phyloP scores from a whole-genome alignment of 371 early-diverging fungal genomes.

The Mucor mucedo region DNA sequence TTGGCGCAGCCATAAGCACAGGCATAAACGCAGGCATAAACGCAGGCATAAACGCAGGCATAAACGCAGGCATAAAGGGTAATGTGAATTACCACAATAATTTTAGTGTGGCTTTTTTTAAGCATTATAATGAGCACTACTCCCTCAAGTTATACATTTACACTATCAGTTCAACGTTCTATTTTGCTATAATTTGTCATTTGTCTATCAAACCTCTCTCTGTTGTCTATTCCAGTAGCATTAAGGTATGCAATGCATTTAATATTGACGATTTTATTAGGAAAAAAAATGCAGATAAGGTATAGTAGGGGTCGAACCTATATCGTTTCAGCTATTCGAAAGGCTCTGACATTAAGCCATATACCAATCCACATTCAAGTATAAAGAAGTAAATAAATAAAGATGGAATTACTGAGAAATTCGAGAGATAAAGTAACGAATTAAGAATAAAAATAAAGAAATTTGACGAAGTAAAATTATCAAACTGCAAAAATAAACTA shows the following conservation, averaged over 20 bases:
- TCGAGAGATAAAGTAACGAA: too few relatives aligned
- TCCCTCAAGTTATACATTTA: conserved; percentile 26
- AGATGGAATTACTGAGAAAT: too few relatives aligned
- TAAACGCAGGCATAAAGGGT: too few relatives aligned
- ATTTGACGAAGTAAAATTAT: too few relatives aligned
- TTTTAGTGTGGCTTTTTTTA: conserved; percentile 23
- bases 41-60: too few relatives aligned
- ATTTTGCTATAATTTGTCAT: conserved; percentile 24
- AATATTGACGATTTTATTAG: conserved; percentile 22
- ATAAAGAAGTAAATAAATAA: conserved; percentile 24
- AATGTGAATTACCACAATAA: conserved; percentile 11
- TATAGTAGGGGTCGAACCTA: conserved; percentile 22
- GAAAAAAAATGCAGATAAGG: conserved; percentile 21
- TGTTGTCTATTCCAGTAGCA: conserved; percentile 26
- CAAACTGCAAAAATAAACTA: too few relatives aligned
- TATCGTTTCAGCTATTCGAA: conserved; percentile 22
- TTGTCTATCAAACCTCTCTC: conserved; percentile 25
- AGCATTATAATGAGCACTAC: conserved; percentile 23
- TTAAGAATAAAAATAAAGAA: too few relatives aligned
- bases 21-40: too few relatives aligned
- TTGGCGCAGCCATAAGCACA: background rate
- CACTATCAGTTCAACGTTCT: conserved; percentile 23
- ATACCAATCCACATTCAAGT: conserved; percentile 23
- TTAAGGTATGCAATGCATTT: conserved; percentile 27
- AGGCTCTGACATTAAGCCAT: conserved; percentile 22